These are phyloP conservation scores for Ceratobasidium sp. DNA, from an alignment of 1,284 basidiomycete species.

Conservation along the genomic window DNA sequence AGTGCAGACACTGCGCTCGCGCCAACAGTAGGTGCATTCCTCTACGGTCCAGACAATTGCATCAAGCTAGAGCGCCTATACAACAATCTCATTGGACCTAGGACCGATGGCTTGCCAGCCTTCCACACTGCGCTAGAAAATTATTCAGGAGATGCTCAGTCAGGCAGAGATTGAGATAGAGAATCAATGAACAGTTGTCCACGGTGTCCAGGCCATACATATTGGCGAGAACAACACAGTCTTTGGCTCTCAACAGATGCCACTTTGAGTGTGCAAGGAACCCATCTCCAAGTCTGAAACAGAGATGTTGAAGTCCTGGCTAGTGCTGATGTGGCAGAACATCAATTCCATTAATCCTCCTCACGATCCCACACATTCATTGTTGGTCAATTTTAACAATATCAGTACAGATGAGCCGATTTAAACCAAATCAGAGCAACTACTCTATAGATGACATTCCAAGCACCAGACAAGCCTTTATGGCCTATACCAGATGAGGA, in stretches of 20 bases:
- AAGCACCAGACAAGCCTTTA: not conserved
- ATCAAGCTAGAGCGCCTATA: too few species aligned
- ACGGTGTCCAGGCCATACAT: conserved; percentile 8
- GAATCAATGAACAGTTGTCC: not conserved
- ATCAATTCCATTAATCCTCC: too few species aligned
- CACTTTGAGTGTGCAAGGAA: too few species aligned
- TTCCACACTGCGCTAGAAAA: too few species aligned
- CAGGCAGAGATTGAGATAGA: not conserved
- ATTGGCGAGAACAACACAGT: not conserved
- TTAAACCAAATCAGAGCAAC: not conserved
- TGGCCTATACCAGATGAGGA: not conserved
- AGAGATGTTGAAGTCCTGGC: not conserved
- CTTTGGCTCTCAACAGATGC: not conserved
- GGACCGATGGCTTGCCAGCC: too few species aligned
- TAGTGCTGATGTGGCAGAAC: not conserved
- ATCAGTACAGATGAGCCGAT: not conserved
- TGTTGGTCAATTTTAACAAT: not conserved
- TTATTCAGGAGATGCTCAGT: not conserved
- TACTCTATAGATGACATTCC: too few species aligned
- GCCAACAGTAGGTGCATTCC: too few species aligned
- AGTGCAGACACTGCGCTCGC: too few species aligned
- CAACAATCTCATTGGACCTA: too few species aligned
- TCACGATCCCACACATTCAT: too few species aligned
- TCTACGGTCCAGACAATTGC: too few species aligned
- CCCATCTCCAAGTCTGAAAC: not conserved